Conservation (phyloP, 768 basidiomycete genomes). For the Termitomyces sp. region DNA sequence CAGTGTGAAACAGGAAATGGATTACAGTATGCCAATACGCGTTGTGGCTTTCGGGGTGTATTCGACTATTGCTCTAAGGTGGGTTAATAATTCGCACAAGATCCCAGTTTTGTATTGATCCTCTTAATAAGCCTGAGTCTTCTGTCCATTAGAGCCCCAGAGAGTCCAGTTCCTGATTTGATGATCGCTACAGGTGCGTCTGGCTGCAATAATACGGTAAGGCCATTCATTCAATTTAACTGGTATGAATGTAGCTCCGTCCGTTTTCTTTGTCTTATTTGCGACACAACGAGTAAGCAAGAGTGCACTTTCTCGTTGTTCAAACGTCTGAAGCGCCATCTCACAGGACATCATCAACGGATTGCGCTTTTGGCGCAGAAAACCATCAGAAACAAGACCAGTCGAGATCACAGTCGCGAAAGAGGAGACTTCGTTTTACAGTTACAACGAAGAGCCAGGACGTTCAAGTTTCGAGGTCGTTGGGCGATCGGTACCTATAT, state of each 20-base stretch:
- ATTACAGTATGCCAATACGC: constrained; percentile 45
- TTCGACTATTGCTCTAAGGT: constrained; percentile 42
- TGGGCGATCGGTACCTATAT: not conserved
- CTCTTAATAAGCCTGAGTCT: constrained; percentile 37
- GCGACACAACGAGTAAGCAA: constrained; percentile 41
- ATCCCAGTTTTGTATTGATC: not conserved
- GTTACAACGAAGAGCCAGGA: not conserved
- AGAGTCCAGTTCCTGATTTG: constrained; percentile 46
- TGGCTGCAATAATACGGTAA: not conserved
- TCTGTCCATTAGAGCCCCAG: constrained; percentile 41
- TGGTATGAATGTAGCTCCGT: constrained; percentile 33
- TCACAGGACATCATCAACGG: constrained; percentile 36
- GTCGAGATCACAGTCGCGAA: constrained; percentile 7
- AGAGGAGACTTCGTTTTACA: not conserved
- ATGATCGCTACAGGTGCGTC: constrained; percentile 43
- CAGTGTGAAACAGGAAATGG: constrained; percentile 25
- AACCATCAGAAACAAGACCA: not conserved
- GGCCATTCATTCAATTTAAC: not conserved
- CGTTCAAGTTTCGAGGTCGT: not conserved
- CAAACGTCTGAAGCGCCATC: not conserved
- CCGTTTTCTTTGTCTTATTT: constrained; percentile 44
- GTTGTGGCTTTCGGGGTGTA: constrained; percentile 45
- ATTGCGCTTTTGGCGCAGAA: constrained; percentile 34
- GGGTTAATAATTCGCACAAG: not conserved
- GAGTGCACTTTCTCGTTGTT: not conserved